Base-by-base conservation (phyloP, 2,329 filamentous ascomycete species). In the Pseudogymnoascus sp. region DNA sequence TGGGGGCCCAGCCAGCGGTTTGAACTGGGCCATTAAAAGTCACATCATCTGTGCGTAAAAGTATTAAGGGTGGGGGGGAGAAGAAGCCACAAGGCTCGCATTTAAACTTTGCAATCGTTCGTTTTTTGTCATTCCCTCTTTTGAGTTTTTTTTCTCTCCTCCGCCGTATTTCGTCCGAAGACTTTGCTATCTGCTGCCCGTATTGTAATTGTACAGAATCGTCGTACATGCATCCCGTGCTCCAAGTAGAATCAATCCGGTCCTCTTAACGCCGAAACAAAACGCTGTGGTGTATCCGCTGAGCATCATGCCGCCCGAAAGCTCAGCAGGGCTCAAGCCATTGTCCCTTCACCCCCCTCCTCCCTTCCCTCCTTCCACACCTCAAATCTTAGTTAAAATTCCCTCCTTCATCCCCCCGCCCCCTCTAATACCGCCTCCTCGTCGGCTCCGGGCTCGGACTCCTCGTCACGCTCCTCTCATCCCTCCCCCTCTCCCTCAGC, bases 391-490 rank as follows among this genome's bases (percentile, higher is more conserved):
- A 35, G 4, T 26, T 26, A 26, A 26, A 42, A 29, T 46, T 19
- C 17, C 61, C 10, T 13, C 46, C 15, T 46, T 19, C 61, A n/a
- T n/a, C n/a, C n/a, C 13, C 26, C n/a, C 31, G 37, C 35, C 63
- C 31, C 29, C 56, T 61, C 73, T 82, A 91, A 73, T 80, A 89
- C 70, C 90, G 83, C 76, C 87, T 87, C 72, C 88, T 85, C 66
- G 87, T 85, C 5, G 91, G 90, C 76, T 96, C 91, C 3, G 93
- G 93, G 69, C 89, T 95, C 0, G 93, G 91, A 74, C 90, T 96
- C 72, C 91, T 84, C 68, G 81, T 89, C 67, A 87, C 85, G 75
- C 91, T 96, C 76, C 91, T 85, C 73, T 88, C 88, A 78, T 97
- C 93, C 70, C 89, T 82, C 19, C 92, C 93, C 65, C 91, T 83